phyloP scores from a whole-genome alignment of 1,284 basidiomycete genomes.

The Fomitiporia mediterranea region DNA sequence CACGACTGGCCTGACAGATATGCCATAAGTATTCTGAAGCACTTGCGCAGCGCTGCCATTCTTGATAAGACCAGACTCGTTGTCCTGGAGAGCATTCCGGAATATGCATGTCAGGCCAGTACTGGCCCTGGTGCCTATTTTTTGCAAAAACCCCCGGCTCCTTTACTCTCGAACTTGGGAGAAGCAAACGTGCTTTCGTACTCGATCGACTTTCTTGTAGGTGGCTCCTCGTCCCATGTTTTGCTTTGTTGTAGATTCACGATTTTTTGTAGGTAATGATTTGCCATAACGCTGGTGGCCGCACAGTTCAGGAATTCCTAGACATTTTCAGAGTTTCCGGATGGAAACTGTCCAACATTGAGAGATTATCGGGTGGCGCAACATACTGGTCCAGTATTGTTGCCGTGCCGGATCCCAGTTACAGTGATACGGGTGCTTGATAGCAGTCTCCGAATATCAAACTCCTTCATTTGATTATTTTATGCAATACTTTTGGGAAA shows the following conservation, averaged over 20 bases:
- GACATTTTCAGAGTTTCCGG: conserved; percentile 3
- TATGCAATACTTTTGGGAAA: too few species aligned
- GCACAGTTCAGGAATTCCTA: conserved; percentile 9
- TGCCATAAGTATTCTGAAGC: conserved; percentile 25
- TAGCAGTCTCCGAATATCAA: too few species aligned
- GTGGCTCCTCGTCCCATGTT: neutral
- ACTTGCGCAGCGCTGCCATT: conserved; percentile 25
- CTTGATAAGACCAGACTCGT: conserved; percentile 28
- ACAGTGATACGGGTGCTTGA: too few species aligned
- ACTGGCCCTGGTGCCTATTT: too few species aligned
- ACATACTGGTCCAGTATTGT: conserved; percentile 12
- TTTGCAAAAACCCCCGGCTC: conserved; percentile 16
- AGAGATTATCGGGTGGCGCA: conserved; percentile 5
- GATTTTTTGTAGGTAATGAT: conserved; percentile 2
- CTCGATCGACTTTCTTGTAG: conserved; percentile 19
- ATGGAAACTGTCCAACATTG: conserved; percentile 12
- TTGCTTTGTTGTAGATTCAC: neutral
- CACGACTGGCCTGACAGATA: conserved; percentile 29
- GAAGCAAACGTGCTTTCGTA: conserved; percentile 17
- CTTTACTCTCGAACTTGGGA: conserved; percentile 21
- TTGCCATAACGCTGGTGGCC: conserved; percentile 11
- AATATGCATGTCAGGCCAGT: conserved; percentile 21
- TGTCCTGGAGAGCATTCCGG: conserved; percentile 26
- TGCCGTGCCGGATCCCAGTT: conserved; percentile 7
- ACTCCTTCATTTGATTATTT: too few species aligned